Percentiles rank a stretch among this genome's conserved stretches.
Conservation (phyloP, 2,329 filamentous ascomycete species). For the Scytalidium lignicola region DNA sequence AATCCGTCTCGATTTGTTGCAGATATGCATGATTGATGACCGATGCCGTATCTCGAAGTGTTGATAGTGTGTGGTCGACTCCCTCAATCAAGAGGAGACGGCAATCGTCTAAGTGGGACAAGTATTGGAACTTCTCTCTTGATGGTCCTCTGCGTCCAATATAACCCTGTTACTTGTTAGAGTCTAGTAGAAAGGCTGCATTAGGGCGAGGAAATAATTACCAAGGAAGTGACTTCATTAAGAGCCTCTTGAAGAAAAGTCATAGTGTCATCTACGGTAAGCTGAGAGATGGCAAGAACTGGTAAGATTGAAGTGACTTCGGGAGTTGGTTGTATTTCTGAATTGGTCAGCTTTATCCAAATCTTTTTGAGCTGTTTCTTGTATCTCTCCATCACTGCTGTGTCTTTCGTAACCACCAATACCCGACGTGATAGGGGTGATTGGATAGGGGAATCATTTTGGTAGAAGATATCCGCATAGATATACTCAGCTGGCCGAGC, state of each 20-base stretch:
- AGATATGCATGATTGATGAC: constrained; percentile 1
- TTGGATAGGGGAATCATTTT: constrained; percentile 7
- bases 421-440: constrained; percentile 5
- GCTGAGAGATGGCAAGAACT: constrained; percentile 6
- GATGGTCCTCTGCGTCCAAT: constrained; percentile 3
- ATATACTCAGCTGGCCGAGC: constrained; percentile 4
- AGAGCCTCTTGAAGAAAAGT: constrained; percentile 6
- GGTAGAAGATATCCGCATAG: constrained; percentile 11
- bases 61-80: constrained; percentile 2
- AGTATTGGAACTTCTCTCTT: constrained; percentile 6
- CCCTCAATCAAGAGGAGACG: constrained; percentile 3
- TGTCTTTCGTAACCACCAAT: constrained; percentile 7
- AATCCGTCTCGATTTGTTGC: constrained; percentile 1
- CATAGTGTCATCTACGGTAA: constrained; percentile 7
- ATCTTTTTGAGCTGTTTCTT: background rate
- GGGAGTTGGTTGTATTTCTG: constrained; percentile 8
- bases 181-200: no score
- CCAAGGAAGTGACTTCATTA: constrained; percentile 10
- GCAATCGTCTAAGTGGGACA: constrained; percentile 8
- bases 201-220: constrained; percentile 1
- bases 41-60: constrained; percentile 1
- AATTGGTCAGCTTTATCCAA: constrained; percentile 6
- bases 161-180: background rate
- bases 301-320: constrained; percentile 6
- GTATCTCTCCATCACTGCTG: background rate